Evolutionary conservation across 768 basidiomycete species (phyloP), one percentile per base, ranked within the genome.

Genomic region (Suillus lakei): DNA sequence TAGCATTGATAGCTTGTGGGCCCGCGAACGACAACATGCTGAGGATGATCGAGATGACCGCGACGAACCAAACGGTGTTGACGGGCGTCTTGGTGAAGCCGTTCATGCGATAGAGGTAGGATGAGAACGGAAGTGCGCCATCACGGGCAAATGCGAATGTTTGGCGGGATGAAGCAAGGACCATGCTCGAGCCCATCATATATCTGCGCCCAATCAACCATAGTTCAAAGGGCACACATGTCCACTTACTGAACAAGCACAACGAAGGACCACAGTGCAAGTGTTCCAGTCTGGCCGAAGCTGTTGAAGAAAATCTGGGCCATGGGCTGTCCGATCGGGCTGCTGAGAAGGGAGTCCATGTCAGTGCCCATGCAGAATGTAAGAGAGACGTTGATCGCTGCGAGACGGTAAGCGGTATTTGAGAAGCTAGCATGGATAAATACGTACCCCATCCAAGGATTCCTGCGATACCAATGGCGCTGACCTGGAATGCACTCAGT

Each of bases 281-380:
- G 76, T 4, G 83, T 80, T 1, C 79, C 80, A 2, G 73, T 79
- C 60, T 72, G 72, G 34, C 84, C 84, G 61, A 85, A 77, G 65
- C 83, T 80, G 38, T 80, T 77, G 54, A 76, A 74, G 58, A 81
- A 74, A 1, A 82, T 80, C 58, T 80, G 70, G 23, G 85, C 83
- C 77, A 85, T 81, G 7, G 84, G 84, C 53, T 85, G 84, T 39
- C 76, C 79, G 59, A 78, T 71, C 4, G 76, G 70, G 43, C 77
- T 79, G 48, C 68, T 69, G 66, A 81, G 67, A 7, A 87, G 76
- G 34, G 70, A 71, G n/a, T 79, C 69, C 16, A 87, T 63, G 64
- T 89, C 82, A 0, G 72, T 77, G 34, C 88, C 88, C 86, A 88
- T 88, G 71, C 82, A 85, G 67, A 89, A 86, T 0, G 85, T 79